Evolutionary conservation across 2,329 filamentous ascomycete genomes (phyloP).

Genomic region (Stagonosporopsis vannaccii): DNA sequence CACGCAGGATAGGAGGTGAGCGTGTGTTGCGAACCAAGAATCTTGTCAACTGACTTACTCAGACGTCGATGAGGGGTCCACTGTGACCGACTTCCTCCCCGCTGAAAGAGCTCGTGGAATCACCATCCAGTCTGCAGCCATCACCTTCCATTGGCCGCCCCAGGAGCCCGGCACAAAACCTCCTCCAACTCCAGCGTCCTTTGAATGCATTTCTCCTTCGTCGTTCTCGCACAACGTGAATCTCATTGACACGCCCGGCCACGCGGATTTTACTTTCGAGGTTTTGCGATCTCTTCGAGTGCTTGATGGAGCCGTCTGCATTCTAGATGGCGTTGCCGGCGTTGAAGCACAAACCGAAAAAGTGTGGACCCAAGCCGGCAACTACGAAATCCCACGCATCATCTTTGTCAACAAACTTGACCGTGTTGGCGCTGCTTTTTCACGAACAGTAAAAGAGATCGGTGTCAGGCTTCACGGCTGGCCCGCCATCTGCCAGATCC

Average conservation of each 20-base stretch:
- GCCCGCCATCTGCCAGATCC: slow-evolving; percentile 93
- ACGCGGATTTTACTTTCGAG: slow-evolving; percentile 97
- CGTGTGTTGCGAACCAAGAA: background rate
- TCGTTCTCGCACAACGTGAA: slow-evolving; percentile 60
- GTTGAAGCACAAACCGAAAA: slow-evolving; percentile 98
- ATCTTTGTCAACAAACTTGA: slow-evolving; percentile 87
- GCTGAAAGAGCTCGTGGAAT: slow-evolving; percentile 92
- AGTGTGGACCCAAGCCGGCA: slow-evolving; percentile 90
- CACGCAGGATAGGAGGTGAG: slow-evolving; percentile 77
- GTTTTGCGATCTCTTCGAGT: slow-evolving; percentile 89
- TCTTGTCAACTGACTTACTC: background rate
- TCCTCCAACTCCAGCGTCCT: slow-evolving; percentile 36
- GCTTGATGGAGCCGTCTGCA: slow-evolving; percentile 89
- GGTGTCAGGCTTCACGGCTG: slow-evolving; percentile 79
- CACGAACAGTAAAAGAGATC: slow-evolving; percentile 84
- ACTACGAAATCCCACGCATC: slow-evolving; percentile 83
- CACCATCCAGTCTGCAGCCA: slow-evolving; percentile 96
- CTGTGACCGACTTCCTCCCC: slow-evolving; percentile 94
- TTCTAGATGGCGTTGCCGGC: slow-evolving; percentile 89
- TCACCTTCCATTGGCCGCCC: slow-evolving; percentile 92
- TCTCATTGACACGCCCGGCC: slow-evolving; percentile 89
- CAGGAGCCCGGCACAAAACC: slow-evolving; percentile 49
- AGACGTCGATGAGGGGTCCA: slow-evolving; percentile 95
- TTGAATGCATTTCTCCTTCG: slow-evolving; percentile 54
- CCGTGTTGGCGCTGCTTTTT: slow-evolving; percentile 81